Conservation (phyloP, 495 filamentous ascomycete species). For the Trichoderma orchidacearum region DNA sequence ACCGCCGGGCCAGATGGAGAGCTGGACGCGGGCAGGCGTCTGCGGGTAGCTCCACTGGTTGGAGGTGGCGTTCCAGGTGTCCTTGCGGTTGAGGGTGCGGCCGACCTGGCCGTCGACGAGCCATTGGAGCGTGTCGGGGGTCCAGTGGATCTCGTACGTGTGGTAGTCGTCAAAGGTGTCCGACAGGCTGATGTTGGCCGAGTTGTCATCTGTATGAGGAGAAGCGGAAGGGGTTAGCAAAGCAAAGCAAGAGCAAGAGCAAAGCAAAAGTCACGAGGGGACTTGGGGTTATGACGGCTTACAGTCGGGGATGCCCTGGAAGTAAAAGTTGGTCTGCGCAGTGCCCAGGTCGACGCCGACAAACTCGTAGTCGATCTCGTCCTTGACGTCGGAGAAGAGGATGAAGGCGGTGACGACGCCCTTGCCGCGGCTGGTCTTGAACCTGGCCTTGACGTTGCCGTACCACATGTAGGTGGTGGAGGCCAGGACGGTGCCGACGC, state of each 20-base stretch:
- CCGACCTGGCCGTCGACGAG: slow-evolving; percentile 62
- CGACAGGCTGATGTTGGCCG: slow-evolving; percentile 44
- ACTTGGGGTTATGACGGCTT: slow-evolving; percentile 23
- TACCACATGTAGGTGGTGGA: slow-evolving; percentile 95
- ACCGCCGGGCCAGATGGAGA: slow-evolving; percentile 95
- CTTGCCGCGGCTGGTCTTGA: slow-evolving; percentile 72
- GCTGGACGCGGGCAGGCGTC: slow-evolving; percentile 81
- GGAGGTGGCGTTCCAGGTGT: slow-evolving; percentile 73
- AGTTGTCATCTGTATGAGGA: slow-evolving; percentile 49
- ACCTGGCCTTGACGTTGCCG: slow-evolving; percentile 70
- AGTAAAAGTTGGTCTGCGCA: slow-evolving; percentile 94
- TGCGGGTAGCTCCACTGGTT: slow-evolving; percentile 85
- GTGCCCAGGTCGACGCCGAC: slow-evolving; percentile 64
- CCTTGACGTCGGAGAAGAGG: slow-evolving; percentile 83
- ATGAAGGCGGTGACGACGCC: slow-evolving; percentile 97
- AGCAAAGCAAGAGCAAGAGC: too few species aligned
- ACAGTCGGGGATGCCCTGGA: slow-evolving; percentile 89
- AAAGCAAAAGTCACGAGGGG: too few species aligned
- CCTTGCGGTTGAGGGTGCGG: slow-evolving; percentile 56
- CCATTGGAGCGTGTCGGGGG: slow-evolving; percentile 74
- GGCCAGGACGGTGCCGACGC: slow-evolving; percentile 76
- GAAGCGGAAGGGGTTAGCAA: neutral
- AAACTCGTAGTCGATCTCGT: slow-evolving; percentile 96
- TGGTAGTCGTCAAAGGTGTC: slow-evolving; percentile 74
- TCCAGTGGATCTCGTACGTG: slow-evolving; percentile 90